Percentiles rank a stretch among this genome's conserved stretches.
phyloP scores from a whole-genome alignment of 305 asterid genomes.

The Petunia hybrid region DNA sequence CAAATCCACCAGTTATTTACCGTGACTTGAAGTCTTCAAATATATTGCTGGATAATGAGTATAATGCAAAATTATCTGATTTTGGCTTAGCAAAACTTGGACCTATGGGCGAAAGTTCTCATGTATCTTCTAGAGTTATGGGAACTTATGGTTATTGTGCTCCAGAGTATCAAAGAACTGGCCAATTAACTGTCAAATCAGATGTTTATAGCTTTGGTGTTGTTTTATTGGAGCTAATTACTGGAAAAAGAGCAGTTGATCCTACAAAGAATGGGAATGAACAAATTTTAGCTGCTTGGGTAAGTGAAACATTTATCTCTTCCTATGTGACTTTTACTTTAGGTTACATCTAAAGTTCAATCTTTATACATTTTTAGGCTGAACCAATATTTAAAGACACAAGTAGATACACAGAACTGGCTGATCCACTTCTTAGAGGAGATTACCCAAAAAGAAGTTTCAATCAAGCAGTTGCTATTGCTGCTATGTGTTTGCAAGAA shows the following conservation, averaged over 20 bases:
- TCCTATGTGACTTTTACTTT: not conserved
- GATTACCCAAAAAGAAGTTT: constrained; percentile 45
- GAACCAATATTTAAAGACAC: constrained; percentile 50
- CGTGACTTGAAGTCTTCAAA: constrained; percentile 53
- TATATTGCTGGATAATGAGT: constrained; percentile 49
- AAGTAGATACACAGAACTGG: constrained; percentile 40
- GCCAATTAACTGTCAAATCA: constrained; percentile 48
- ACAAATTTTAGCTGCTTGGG: constrained; percentile 52
- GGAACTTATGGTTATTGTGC: constrained; percentile 60
- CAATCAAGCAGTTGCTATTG: constrained; percentile 52
- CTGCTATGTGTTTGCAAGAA: constrained; percentile 54
- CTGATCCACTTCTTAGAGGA: constrained; percentile 42
- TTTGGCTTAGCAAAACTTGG: constrained; percentile 56
- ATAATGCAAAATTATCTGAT: constrained; percentile 52
- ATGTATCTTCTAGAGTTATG: constrained; percentile 53
- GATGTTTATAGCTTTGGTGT: constrained; percentile 56
- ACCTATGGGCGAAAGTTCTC: constrained; percentile 46
- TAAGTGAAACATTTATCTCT: constrained; percentile 23
- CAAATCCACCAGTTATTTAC: constrained; percentile 75
- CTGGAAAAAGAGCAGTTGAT: constrained; percentile 50
- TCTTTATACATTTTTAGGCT: constrained; percentile 36
- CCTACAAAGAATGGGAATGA: constrained; percentile 31
- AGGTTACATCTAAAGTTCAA: no score
- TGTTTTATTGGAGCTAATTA: constrained; percentile 49
- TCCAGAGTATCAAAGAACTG: constrained; percentile 54